Evolutionary conservation across 2,329 filamentous ascomycete species (phyloP), one percentile per base, ranked within the genome.

Genomic region (Fusarium sp.): DNA sequence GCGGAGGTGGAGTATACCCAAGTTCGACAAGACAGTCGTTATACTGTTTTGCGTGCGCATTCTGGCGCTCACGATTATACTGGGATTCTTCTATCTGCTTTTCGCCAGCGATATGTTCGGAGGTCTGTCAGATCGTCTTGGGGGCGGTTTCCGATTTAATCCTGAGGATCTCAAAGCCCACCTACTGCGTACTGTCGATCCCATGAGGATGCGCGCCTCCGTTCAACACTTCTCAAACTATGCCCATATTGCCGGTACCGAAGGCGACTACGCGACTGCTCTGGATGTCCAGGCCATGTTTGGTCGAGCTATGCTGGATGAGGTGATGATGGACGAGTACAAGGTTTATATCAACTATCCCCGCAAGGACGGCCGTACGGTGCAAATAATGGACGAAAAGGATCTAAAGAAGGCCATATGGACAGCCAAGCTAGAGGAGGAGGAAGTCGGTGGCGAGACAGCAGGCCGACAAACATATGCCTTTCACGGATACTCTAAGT

Each of bases 341-440:
- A 87, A 91, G 74, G 94, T 97, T 18, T 98, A 98, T 78, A 83
- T 98, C 75, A 98, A 98, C 80, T 99, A 97, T 78, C 94, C 96
- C 1, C 91, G 86, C 68, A 82, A 86, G 28, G 90, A 88, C 64
- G 96, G 95, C 14, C 87, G 96, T 51, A 88, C 90, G 61, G 90
- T 99, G 41, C 90, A 94, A 66, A 92, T 99, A 53, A 83, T 97
- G 66, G 89, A 91, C 37, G 86, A 86, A 1, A 88, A 90, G 55
- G 90, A 85, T 4, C 21, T 30, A 16, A 79, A 83, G 32, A 81
- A 89, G 66, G 83, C 89, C 37, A 82, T 81, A 18, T 98, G 94
- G 94, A 87, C 90, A 59, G 96, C 95, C 14, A 87, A 87, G 68
- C 82, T 99, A 53, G 95, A 99, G 75, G 96, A 98, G 82, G 87